These are phyloP conservation scores for Boletus edulis DNA, from an alignment of 768 basidiomycete genomes.

Conservation along the genomic window DNA sequence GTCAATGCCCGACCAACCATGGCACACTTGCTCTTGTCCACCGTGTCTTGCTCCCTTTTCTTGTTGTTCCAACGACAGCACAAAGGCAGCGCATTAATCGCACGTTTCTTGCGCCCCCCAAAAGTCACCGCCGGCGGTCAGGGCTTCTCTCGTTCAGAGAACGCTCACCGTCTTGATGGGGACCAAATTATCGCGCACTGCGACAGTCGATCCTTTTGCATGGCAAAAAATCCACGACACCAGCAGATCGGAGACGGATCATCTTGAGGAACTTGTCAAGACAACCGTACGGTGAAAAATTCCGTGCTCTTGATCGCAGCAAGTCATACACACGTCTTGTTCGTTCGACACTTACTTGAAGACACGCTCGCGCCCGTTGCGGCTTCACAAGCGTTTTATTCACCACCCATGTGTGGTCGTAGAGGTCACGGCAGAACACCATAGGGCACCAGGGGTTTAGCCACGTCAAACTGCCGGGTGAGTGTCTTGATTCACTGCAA, in stretches of 20 bases:
- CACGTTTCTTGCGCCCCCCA: constrained; percentile 7
- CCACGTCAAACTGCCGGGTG: constrained; percentile 21
- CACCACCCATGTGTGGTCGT: constrained; percentile 5
- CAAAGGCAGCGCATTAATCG: neutral
- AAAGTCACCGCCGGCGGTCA: neutral
- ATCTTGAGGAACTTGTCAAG: constrained; percentile 11
- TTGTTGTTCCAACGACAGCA: neutral
- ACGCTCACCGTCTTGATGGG: constrained; percentile 12
- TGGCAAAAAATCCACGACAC: constrained; percentile 4
- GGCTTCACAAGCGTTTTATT: constrained; percentile 13
- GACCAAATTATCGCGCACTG: neutral
- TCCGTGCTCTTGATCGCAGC: constrained; percentile 20
- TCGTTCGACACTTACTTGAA: constrained; percentile 24
- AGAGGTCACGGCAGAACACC: constrained; percentile 4
- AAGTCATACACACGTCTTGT: constrained; percentile 18
- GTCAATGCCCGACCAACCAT: neutral
- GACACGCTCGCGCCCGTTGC: constrained; percentile 13
- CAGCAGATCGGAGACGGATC: neutral
- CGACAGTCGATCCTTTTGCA: neutral
- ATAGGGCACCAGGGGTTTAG: neutral
- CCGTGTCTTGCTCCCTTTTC: neutral
- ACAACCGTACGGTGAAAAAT: constrained; percentile 28
- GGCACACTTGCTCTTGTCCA: neutral
- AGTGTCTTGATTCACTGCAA: constrained; percentile 33
- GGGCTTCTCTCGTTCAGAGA: neutral